phyloP scores from a whole-genome alignment of 129 eudicot genomes.

The Artemisia annua region DNA sequence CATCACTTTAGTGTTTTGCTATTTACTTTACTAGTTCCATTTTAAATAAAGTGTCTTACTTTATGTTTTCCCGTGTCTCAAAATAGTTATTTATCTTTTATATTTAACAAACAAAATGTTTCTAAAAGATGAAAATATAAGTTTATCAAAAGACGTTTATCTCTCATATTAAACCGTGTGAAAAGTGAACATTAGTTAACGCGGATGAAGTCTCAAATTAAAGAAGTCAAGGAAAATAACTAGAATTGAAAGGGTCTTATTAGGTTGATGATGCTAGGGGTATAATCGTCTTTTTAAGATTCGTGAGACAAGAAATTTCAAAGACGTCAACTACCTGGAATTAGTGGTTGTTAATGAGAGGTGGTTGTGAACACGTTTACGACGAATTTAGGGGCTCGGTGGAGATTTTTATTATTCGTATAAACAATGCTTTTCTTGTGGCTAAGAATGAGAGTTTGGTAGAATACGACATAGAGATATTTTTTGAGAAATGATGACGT shows the following conservation, averaged over 20 bases:
- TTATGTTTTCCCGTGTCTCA: no score
- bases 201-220: no score
- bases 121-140: no score
- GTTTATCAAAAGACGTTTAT: no score
- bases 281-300: constrained; percentile 20
- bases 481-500: constrained; percentile 17
- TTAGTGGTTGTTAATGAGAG: constrained; percentile 25
- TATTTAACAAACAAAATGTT: no score
- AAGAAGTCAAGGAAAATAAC: neutral
- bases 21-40: no score
- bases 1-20: no score
- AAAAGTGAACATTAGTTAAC: no score
- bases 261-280: neutral
- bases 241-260: neutral
- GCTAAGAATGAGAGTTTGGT: constrained; percentile 12
- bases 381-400: constrained; percentile 8
- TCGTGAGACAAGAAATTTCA: constrained; percentile 21
- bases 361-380: constrained; percentile 33
- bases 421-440: constrained; percentile 37
- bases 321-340: constrained; percentile 32
- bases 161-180: no score
- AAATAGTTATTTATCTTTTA: no score
- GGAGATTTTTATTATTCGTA: neutral
- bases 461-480: constrained; percentile 16
- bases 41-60: no score